Base-by-base conservation (phyloP, 2,329 filamentous ascomycete species). In the Xylaria sp. region DNA sequence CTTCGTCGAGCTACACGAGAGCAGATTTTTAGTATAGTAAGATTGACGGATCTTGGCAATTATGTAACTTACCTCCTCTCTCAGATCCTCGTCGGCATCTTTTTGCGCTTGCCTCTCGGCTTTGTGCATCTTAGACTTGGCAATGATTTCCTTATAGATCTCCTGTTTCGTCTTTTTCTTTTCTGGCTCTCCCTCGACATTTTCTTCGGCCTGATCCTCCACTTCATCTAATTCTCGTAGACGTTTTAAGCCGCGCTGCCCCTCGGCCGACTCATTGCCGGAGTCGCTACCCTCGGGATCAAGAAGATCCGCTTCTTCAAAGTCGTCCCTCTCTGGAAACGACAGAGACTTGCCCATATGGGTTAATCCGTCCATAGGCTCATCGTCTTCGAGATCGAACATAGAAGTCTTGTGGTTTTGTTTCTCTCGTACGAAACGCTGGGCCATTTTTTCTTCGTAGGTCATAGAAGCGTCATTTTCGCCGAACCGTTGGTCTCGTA, bases 121-220 rank as follows among this genome's bases (percentile, higher is more conserved):
- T 81, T 97, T 98, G 86, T 97, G 88, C 70, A 93, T 85, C 78
- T 99, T 99, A 0, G 95, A 98, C 81, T 99, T 99, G 68, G 94
- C 93, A 72, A 99, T 97, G 69, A 99, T 87, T 80, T 99, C 97
- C 76, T 97, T 92, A 93, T 98, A 97, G 58, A 99, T 93, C 80
- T 99, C 96, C 62, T 96, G 92, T 81, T 97, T 98, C 3, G 91
- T 91, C 83, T 97, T 99, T 80, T 97, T 97, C 67, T 91, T 87
- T 74, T 95, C 91, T 0, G 93, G 94, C 70, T 90, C 83, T 23
- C 91, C 87, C 74, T 94, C 91, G 0, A 93, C 93, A 70, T 89
- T 82, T 25, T 83, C 83, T 3, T 81, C 83, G 2, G 83, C 85
- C n/a, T 81, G 83, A 6, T 84, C 83, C 4, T 81, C 84, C 3